These are phyloP conservation scores for Talaromyces sp. DNA, from an alignment of 2,329 filamentous ascomycete genomes.

Conservation along the genomic window DNA sequence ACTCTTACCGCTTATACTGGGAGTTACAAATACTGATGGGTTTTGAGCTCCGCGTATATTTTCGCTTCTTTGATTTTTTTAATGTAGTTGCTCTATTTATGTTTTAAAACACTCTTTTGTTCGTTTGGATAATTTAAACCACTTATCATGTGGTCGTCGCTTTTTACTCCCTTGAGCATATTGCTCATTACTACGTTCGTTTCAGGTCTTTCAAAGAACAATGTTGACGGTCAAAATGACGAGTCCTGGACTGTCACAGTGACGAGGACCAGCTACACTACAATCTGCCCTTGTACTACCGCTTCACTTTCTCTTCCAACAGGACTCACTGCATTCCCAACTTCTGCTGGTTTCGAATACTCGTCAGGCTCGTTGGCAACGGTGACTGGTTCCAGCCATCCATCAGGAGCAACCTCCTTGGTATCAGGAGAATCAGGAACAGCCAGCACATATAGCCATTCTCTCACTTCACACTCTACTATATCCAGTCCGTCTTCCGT, in stretches of 20 bases:
- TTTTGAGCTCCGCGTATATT: not conserved
- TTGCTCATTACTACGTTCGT: not conserved
- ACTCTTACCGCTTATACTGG: not conserved
- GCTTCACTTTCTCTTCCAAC: not conserved
- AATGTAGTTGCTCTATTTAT: not conserved
- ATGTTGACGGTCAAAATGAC: not conserved
- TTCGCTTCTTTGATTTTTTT: not conserved
- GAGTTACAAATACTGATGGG: not conserved
- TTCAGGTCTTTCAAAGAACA: not conserved
- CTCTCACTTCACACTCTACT: not conserved
- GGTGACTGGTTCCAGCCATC: not conserved
- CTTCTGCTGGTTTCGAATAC: not conserved
- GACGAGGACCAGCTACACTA: not conserved
- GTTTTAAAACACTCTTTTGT: not conserved
- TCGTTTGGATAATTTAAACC: not conserved
- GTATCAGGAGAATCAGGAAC: not conserved
- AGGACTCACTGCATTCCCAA: not conserved
- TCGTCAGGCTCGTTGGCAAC: not conserved
- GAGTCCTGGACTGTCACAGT: not conserved
- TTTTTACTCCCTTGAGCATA: conserved; percentile 1
- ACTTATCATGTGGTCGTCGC: not conserved
- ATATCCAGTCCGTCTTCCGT: not conserved
- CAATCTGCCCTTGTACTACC: not conserved
- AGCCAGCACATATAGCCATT: not conserved
- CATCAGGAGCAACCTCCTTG: not conserved